These are phyloP conservation scores for Ustilago loliicola DNA, from an alignment of 1,284 basidiomycete genomes.

Conservation along the genomic window DNA sequence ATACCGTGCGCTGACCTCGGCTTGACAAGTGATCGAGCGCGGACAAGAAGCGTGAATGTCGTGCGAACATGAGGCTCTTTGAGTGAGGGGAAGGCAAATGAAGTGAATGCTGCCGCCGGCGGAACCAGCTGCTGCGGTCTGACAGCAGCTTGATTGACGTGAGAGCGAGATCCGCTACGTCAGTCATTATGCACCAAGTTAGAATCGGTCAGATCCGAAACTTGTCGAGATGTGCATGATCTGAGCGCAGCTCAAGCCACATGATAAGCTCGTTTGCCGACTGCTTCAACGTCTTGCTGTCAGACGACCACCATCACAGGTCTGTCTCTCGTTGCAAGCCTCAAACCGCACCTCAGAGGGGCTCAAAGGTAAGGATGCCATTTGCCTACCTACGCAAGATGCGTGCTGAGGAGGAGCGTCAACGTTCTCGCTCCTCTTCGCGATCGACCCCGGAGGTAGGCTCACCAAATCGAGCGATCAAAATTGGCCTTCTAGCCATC, in stretches of 20 bases:
- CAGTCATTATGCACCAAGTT: no score
- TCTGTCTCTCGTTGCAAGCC: neutral
- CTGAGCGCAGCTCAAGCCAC: conserved; percentile 1
- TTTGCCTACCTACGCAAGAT: conserved; percentile 26
- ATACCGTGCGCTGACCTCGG: neutral
- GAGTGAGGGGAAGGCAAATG: neutral
- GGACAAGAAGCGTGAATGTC: neutral
- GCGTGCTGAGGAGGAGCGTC: conserved; percentile 5
- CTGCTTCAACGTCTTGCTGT: neutral
- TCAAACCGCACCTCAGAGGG: neutral
- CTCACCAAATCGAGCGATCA: conserved; percentile 8
- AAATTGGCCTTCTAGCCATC: conserved; percentile 9
- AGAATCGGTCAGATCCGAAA: no score
- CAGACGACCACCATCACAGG: conserved; percentile 2
- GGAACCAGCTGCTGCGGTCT: neutral
- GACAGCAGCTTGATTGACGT: no score
- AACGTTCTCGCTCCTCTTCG: neutral
- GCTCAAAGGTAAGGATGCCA: conserved; percentile 14
- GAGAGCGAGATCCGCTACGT: no score
- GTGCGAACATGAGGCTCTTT: neutral
- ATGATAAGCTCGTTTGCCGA: neutral
- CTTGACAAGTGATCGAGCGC: no score
- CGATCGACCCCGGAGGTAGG: neutral
- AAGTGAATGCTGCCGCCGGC: no score
- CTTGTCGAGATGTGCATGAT: neutral